These are phyloP conservation scores for Malassezia japonica DNA, from an alignment of 1,284 basidiomycete species.

Conservation along the genomic window DNA sequence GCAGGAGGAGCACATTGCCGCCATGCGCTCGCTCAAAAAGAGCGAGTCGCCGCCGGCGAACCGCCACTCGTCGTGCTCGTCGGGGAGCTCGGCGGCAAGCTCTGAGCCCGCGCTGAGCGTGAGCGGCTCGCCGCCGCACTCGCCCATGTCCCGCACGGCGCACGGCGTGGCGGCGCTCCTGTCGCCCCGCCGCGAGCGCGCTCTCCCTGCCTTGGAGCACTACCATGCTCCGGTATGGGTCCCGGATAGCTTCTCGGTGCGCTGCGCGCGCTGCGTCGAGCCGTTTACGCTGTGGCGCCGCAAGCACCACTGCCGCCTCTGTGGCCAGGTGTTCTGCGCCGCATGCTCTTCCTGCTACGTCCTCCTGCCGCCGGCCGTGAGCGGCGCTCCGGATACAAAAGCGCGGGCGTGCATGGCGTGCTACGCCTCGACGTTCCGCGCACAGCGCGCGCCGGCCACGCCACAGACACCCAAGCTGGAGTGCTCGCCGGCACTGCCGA, in stretches of 20 bases:
- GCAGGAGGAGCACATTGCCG: slow-evolving; percentile 34
- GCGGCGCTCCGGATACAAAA: not conserved
- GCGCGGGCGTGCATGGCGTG: slow-evolving; percentile 13
- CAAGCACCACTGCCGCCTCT: slow-evolving; percentile 79
- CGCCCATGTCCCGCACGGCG: not conserved
- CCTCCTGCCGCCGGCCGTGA: not conserved
- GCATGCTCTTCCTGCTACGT: slow-evolving; percentile 53
- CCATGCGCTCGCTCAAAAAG: slow-evolving; percentile 30
- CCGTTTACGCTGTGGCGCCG: slow-evolving; percentile 70
- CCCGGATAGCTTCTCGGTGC: slow-evolving; percentile 67
- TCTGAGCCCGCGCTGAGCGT: not conserved
- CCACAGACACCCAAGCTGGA: not conserved
- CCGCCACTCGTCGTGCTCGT: slow-evolving; percentile 9
- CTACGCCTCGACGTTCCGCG: slow-evolving; percentile 5
- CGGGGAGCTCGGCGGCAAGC: not conserved
- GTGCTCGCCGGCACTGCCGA: not conserved
- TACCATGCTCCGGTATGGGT: slow-evolving; percentile 88
- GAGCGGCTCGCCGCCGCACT: not conserved
- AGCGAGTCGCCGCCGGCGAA: slow-evolving; percentile 23
- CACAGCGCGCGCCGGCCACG: not conserved
- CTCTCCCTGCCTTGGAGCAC: slow-evolving; percentile 58
- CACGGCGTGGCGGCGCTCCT: not conserved
- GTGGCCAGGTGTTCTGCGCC: slow-evolving; percentile 75
- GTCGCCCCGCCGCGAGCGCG: slow-evolving; percentile 16
- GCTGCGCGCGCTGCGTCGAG: slow-evolving; percentile 71